Conservation (phyloP, 306 rosid genomes). For the Corylus avellana region DNA sequence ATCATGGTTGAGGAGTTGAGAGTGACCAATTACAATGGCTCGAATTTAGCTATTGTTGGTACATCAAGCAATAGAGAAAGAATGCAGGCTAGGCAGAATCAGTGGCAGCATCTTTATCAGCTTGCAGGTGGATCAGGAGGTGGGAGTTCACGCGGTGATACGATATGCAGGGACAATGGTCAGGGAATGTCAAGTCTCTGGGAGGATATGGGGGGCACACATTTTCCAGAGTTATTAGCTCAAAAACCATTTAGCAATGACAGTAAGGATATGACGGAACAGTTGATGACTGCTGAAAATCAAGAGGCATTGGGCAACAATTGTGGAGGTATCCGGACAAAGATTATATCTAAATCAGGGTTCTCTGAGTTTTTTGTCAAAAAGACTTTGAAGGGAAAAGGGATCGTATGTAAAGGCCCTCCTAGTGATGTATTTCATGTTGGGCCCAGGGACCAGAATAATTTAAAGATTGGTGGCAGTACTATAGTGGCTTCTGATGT, state of each 20-base stretch:
- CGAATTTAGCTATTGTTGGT: slow-evolving; percentile 59
- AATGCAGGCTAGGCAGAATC: slow-evolving; percentile 47
- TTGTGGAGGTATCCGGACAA: slow-evolving; percentile 67
- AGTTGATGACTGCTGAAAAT: slow-evolving; percentile 44
- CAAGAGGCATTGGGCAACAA: slow-evolving; percentile 43
- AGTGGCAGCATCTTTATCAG: slow-evolving; percentile 70
- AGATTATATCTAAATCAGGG: slow-evolving; percentile 82
- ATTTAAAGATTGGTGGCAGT: slow-evolving; percentile 37
- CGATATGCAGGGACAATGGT: slow-evolving; percentile 43
- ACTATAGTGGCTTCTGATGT: slow-evolving; percentile 39
- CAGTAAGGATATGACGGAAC: slow-evolving; percentile 51
- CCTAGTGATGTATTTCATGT: slow-evolving; percentile 32
- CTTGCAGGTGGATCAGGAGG: slow-evolving; percentile 60
- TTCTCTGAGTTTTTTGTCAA: slow-evolving; percentile 81
- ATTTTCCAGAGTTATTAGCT: slow-evolving; percentile 48
- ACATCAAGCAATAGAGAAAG: slow-evolving; percentile 56
- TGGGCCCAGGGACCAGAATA: slow-evolving; percentile 47
- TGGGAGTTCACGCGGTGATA: slow-evolving; percentile 47
- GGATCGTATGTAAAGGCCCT: slow-evolving; percentile 59
- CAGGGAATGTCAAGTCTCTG: slow-evolving; percentile 45
- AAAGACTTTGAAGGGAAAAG: slow-evolving; percentile 80
- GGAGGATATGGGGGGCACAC: slow-evolving; percentile 51
- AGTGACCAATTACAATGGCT: slow-evolving; percentile 52
- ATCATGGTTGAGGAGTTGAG: slow-evolving; percentile 61
- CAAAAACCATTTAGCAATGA: slow-evolving; percentile 49